phyloP scores from a whole-genome alignment of 2,329 filamentous ascomycete genomes.

The Xylariaceae sp. region DNA sequence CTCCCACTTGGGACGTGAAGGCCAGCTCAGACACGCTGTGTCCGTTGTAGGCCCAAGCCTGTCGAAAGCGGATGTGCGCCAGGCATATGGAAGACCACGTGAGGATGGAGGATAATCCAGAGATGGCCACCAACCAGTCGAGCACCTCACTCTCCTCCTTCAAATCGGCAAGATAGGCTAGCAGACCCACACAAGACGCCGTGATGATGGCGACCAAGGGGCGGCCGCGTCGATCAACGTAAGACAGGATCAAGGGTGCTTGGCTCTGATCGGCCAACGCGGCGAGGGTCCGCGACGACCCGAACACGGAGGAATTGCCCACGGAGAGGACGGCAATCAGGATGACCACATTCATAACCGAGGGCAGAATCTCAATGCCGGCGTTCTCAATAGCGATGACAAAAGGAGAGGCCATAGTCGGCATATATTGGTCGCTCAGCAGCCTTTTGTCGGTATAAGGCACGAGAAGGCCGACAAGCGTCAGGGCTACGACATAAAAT shows the following conservation, averaged over 20 bases:
- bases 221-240: slow-evolving; percentile 78
- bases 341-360: slow-evolving; percentile 93
- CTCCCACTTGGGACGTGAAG: slow-evolving; percentile 74
- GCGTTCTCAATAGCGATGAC: slow-evolving; percentile 85
- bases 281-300: slow-evolving; percentile 83
- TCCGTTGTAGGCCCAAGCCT: slow-evolving; percentile 68
- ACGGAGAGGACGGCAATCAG: slow-evolving; percentile 86
- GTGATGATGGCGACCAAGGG: slow-evolving; percentile 70
- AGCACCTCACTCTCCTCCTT: slow-evolving; percentile 60
- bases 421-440: slow-evolving; percentile 50
- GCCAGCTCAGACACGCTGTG: slow-evolving; percentile 73
- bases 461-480: slow-evolving; percentile 77
- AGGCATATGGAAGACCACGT: slow-evolving; percentile 83
- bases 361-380: slow-evolving; percentile 75
- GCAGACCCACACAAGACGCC: slow-evolving; percentile 64
- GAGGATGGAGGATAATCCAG: slow-evolving; percentile 69
- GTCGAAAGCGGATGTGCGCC: slow-evolving; percentile 88
- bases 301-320: slow-evolving; percentile 88
- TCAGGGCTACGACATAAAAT: slow-evolving; percentile 83
- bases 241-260: slow-evolving; percentile 71
- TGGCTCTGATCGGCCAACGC: slow-evolving; percentile 85
- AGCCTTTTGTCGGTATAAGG: slow-evolving; percentile 66
- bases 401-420: slow-evolving; percentile 80
- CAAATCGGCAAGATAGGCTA: slow-evolving; percentile 72
- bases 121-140: slow-evolving; percentile 74